Evolutionary conservation across 257 asterid species (phyloP), one percentile per base, ranked within the genome.

Genomic region (Solanum rostratum): DNA sequence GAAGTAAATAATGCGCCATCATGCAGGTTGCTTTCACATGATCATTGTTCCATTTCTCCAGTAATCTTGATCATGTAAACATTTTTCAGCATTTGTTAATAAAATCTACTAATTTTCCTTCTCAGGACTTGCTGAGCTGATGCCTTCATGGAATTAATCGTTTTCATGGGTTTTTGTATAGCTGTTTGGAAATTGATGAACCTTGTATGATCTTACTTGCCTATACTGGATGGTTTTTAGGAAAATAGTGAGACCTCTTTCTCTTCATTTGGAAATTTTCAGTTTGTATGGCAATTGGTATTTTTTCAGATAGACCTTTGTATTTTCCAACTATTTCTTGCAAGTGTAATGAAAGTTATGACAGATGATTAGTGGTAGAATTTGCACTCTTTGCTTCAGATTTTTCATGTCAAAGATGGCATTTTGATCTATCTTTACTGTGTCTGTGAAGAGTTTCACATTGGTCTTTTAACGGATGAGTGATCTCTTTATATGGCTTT

Each of bases 1-100:
- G 90, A 93, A 92, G 83, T 93, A 93, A 91, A 84, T 50, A 66
- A 39, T 30, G 57, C 3, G n/a, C 5, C 20, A 6, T 2, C 66
- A 27, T n/a, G 39, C 84, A 73, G 88, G 90, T 87, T 84, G 66
- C 82, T 19, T 82, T 84, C n/a, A 3, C 29, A 83, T 80, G 57
- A 83, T 83, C 74, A 3, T 45, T 45, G 54, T 3, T 65, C 65
- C 27, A 50, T 22, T 60, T 37, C 54, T 22, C 18, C 62, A 33
- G 80, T 73, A 73, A 22, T 45, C 53, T 45, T 73, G 37, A 73
- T 45, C 29, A 65, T 30, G 83, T 15, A 24, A 46, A 74, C 81
- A 15, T 4, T 46, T 46, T 30, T 81, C 79, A 73, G 81, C 46
- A 33, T 46, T 30, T 80, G 68, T 41, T 57, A 33, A 16, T 46